Conservation (phyloP, 1,284 basidiomycete species). For the Lignosus rhinocerotis region DNA sequence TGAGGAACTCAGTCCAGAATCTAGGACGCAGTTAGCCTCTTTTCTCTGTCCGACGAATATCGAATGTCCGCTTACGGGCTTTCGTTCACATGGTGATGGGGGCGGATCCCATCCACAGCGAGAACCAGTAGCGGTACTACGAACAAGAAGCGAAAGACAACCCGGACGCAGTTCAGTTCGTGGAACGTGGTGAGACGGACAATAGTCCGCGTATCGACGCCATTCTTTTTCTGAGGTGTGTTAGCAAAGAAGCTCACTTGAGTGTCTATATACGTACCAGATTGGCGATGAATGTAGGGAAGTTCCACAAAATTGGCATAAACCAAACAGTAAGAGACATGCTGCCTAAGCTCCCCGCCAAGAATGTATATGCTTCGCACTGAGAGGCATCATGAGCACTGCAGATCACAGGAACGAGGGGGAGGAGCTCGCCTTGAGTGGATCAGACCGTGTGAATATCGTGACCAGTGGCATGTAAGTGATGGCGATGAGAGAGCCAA, state of each 20-base stretch:
- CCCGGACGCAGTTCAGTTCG: conserved; percentile 70
- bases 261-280: conserved; percentile 46
- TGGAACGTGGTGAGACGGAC: conserved; percentile 75
- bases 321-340: conserved; percentile 69
- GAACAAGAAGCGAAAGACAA: conserved; percentile 71
- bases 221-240: conserved; percentile 45
- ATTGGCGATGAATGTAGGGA: conserved; percentile 62
- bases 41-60: background rate
- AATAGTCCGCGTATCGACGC: conserved; percentile 62
- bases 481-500: conserved; percentile 61
- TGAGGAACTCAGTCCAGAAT: conserved; percentile 55
- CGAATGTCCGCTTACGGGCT: conserved; percentile 40
- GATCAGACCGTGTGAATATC: conserved; percentile 56
- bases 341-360: conserved; percentile 68
- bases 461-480: conserved; percentile 69
- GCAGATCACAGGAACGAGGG: background rate
- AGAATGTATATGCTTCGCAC: conserved; percentile 69
- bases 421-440: conserved; percentile 49
- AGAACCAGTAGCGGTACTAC: conserved; percentile 62
- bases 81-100: conserved; percentile 64
- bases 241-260: conserved; percentile 5
- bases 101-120: conserved; percentile 63
- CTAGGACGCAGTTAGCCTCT: conserved; percentile 7
- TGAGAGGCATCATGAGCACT: conserved; percentile 29
- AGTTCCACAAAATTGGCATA: conserved; percentile 66